Conservation (phyloP, 2,329 filamentous ascomycete species). For the Phyllosticta citribraziliensis region DNA sequence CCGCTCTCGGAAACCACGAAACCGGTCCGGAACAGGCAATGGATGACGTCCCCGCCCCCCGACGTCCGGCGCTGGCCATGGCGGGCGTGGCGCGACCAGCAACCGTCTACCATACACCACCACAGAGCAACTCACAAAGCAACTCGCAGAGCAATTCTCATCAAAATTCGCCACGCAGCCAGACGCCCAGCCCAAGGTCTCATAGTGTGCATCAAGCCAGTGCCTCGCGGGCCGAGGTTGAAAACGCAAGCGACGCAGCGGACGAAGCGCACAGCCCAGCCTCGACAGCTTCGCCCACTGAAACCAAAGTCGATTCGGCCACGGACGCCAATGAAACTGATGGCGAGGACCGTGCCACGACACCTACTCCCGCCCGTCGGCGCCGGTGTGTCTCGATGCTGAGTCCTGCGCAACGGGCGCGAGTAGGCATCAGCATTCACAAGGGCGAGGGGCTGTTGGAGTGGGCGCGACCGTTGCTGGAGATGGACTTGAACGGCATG, state of each 20-base stretch:
- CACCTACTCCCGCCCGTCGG: background rate
- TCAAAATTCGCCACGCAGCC: background rate
- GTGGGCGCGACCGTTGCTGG: background rate
- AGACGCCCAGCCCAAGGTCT: background rate
- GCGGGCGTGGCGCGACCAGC: too few species aligned
- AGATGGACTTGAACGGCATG: background rate
- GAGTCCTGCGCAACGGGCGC: background rate
- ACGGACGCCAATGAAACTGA: background rate
- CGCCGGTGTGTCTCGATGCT: background rate
- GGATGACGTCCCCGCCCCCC: background rate
- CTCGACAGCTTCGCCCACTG: background rate
- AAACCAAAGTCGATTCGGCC: background rate
- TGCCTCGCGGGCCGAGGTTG: background rate
- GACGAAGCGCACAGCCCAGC: background rate
- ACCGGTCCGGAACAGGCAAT: background rate
- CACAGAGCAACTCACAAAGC: background rate
- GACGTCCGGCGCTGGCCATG: background rate
- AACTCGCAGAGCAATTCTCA: background rate
- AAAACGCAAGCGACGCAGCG: background rate
- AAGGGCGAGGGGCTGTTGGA: background rate
- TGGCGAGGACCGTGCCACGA: background rate
- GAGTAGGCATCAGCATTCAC: background rate
- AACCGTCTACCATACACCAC: background rate
- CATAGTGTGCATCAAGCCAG: background rate
- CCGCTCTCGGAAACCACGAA: background rate